phyloP scores from a whole-genome alignment of 129 eudicot species.

The Lactuca sativa region DNA sequence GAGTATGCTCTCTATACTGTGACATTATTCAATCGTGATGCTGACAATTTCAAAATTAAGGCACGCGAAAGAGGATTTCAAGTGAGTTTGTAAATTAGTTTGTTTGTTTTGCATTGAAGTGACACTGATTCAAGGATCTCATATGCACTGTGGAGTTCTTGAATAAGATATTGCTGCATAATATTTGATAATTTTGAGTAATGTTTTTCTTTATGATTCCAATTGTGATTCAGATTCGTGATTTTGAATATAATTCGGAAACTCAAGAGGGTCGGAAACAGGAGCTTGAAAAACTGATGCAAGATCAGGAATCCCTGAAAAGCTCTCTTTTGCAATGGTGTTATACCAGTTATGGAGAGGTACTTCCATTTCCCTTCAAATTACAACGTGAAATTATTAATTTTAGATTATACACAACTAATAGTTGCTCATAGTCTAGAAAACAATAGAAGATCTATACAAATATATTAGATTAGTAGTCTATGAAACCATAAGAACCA shows the following conservation, averaged over 20 bases:
- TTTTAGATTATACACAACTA: not conserved
- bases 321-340: slow-evolving; percentile 94
- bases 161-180: slow-evolving; percentile 14
- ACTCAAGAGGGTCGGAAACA: slow-evolving; percentile 84
- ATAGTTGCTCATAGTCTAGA: too few species aligned
- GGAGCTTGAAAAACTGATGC: slow-evolving; percentile 82
- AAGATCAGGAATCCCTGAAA: slow-evolving; percentile 81
- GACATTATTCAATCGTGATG: slow-evolving; percentile 76
- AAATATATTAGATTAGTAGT: too few species aligned
- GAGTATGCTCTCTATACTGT: slow-evolving; percentile 92
- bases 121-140: slow-evolving; percentile 7
- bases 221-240: slow-evolving; percentile 66
- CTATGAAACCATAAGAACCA: too few species aligned
- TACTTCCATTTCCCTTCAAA: slow-evolving; percentile 13
- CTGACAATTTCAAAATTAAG: slow-evolving; percentile 81
- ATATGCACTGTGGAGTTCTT: slow-evolving; percentile 7
- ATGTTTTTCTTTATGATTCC: not conserved
- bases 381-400: slow-evolving; percentile 6
- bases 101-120: not conserved
- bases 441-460: too few species aligned
- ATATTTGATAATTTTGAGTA: not conserved
- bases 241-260: slow-evolving; percentile 84
- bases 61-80: slow-evolving; percentile 96
- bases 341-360: slow-evolving; percentile 98
- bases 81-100: slow-evolving; percentile 43